Conservation (phyloP, 2,329 filamentous ascomycete species). For the Talaromyces albobiverticillius region DNA sequence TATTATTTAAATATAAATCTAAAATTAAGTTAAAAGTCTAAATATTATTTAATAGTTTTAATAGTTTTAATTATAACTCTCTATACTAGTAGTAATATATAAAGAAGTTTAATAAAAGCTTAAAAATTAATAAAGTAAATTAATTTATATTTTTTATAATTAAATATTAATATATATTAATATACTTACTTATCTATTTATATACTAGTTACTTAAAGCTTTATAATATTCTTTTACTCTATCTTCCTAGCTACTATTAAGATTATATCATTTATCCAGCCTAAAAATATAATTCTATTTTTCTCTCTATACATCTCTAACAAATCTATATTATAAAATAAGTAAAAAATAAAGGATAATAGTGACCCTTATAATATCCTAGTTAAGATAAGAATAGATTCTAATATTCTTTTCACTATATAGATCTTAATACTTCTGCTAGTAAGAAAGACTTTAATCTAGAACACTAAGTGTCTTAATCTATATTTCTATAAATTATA, state of each 20-base stretch:
- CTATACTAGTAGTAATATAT: neutral
- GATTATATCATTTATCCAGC: neutral
- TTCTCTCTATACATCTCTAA: neutral
- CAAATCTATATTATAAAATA: neutral
- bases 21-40: neutral
- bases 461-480: neutral
- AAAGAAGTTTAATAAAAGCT: neutral
- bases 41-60: neutral
- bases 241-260: neutral
- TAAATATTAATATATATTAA: neutral
- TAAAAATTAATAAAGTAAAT: constrained; percentile 3
- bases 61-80: neutral
- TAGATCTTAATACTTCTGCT: neutral
- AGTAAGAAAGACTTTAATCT: neutral
- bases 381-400: neutral
- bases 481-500: neutral
- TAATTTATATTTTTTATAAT: constrained; percentile 5
- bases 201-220: neutral
- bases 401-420: neutral
- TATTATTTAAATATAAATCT: neutral
- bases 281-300: neutral
- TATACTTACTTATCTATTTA: neutral
- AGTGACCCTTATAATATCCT: neutral
- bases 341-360: neutral
- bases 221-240: neutral